Evolutionary conservation across 2,329 filamentous ascomycete species (phyloP), one percentile per base, ranked within the genome.

Genomic region (Colletotrichum sp.): DNA sequence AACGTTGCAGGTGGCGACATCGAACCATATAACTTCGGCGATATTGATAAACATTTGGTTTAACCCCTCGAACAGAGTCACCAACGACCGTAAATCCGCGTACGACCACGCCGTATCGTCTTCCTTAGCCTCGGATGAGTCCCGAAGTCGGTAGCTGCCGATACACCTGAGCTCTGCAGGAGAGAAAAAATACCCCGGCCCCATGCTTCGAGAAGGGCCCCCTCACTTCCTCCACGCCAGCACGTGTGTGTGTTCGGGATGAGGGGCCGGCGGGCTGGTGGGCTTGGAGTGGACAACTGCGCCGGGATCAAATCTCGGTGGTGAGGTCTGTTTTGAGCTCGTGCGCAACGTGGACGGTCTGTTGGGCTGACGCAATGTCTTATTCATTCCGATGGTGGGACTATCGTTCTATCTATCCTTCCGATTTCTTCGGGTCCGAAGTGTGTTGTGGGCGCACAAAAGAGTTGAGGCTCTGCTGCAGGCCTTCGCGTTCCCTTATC

Each of bases 1-100:
- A 72, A 64, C n/a, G 57, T 73, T 36, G 34, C 64, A 49, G 34
- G 73, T 76, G 73, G 70, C 74, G 44, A 74, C 26, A 59, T 74
- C 74, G 74, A 65, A 65, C 73, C 26, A 64, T 59, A 73, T 15
- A 7, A 69, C 36, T 72, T 69, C 70, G 64, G 64, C 59, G 64
- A 73, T 60, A 65, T 52, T 21, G 28, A 28, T 59, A 39, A 18
- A 39, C 32, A 52, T 39, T 69, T 55, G 55, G 30, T 9, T 32
- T 55, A 28, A 57, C 24, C 26, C 59, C 36, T 63, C 30, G 13
- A 36, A 32, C 30, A 63, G 59, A 63, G 30, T 63, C 59, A 16
- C 32, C 30, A 70, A 62, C n/a, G 13, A n/a, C 18, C n/a, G n/a
- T 12, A 7, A 59, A 32, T 28, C 30, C 18, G 49, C 49, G 69